Percentiles rank a stretch among this genome's conserved stretches.
Conservation (phyloP, 768 basidiomycete species). For the Trametes punicea region DNA sequence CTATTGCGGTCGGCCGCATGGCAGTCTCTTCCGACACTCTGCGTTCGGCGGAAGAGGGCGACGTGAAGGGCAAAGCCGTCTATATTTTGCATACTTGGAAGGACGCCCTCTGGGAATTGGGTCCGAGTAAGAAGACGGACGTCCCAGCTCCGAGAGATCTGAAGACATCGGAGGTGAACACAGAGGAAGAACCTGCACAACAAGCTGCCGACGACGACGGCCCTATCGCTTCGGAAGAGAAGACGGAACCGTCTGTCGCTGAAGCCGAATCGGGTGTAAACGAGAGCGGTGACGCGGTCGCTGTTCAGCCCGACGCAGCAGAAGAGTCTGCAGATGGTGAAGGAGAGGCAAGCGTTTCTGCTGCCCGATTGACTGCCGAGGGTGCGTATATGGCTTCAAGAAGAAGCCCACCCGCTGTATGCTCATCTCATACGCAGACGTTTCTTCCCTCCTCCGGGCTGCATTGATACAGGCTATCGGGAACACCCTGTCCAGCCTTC, state of each 20-base stretch:
- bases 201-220: conserved; percentile 5
- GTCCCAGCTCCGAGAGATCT: conserved; percentile 40
- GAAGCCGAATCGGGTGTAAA: neutral
- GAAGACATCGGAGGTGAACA: conserved; percentile 24
- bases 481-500: conserved; percentile 44
- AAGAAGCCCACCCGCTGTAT: neutral
- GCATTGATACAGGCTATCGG: conserved; percentile 67
- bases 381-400: conserved; percentile 18
- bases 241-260: neutral
- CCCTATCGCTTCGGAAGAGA: conserved; percentile 14
- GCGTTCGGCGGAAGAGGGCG: conserved; percentile 31
- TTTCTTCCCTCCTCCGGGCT: conserved; percentile 52
- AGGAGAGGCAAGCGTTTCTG: neutral
- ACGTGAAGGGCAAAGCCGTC: conserved; percentile 76
- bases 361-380: conserved; percentile 24
- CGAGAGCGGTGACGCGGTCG: neutral
- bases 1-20: conserved; percentile 76
- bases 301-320: neutral
- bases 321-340: conserved; percentile 27
- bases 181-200: no score
- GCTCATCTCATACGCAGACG: conserved; percentile 36
- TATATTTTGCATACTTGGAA: conserved; percentile 72
- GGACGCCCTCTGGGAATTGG: conserved; percentile 72
- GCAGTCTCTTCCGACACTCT: conserved; percentile 53
- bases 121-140: conserved; percentile 44